Evolutionary conservation across 345 rosid species (phyloP).

Genomic region (Eucalyptus paniculata): DNA sequence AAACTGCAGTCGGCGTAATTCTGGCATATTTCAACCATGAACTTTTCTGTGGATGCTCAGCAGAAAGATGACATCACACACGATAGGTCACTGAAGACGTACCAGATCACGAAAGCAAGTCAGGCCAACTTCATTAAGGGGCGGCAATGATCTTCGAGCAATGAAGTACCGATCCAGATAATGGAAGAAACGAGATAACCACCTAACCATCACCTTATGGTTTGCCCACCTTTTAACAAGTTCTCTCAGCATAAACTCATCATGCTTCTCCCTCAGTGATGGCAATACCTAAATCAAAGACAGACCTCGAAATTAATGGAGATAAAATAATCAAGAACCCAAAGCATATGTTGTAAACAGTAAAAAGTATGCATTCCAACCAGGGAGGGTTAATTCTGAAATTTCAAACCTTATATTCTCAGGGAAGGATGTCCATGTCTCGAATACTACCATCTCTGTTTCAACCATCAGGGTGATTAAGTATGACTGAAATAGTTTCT

Average conservation of each 20-base stretch:
- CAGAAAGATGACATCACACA: background rate
- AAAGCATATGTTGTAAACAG: background rate
- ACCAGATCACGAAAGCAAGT: conserved; percentile 54
- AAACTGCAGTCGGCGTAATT: background rate
- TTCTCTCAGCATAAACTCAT: conserved; percentile 51
- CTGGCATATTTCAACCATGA: background rate
- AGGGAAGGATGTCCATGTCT: background rate
- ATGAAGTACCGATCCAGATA: conserved; percentile 50
- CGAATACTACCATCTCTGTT: background rate
- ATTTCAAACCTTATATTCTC: background rate
- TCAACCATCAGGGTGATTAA: background rate
- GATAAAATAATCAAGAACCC: background rate
- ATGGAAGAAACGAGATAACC: conserved; percentile 45
- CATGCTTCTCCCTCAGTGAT: conserved; percentile 40
- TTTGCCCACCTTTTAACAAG: conserved; percentile 46
- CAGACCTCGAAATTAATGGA: background rate
- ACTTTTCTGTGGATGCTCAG: background rate
- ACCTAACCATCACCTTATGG: conserved; percentile 46
- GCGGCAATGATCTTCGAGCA: conserved; percentile 26
- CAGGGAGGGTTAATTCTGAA: background rate
- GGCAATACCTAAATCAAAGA: conserved; percentile 26
- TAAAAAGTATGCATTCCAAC: background rate
- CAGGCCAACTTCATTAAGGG: conserved; percentile 42
- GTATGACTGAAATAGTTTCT: background rate
- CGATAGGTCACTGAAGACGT: background rate